Conservation (phyloP, 2,329 filamentous ascomycete species). For the Aspergillus tubingensis region DNA sequence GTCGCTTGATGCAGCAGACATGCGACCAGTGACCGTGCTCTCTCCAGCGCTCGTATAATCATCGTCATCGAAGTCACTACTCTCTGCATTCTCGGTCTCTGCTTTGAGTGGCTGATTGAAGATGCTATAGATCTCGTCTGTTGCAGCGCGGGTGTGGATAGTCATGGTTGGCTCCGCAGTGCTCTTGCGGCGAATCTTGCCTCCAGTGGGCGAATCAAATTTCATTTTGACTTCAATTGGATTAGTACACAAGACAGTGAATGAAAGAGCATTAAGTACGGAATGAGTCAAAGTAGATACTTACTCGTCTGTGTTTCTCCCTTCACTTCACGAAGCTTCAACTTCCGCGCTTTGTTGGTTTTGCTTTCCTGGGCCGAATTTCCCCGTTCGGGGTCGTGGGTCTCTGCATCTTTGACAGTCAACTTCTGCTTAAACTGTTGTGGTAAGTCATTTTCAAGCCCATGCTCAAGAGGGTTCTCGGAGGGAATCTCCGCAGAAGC, state of each 20-base stretch:
- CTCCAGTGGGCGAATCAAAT: conserved; percentile 82
- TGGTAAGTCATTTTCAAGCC: conserved; percentile 28
- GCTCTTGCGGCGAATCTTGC: conserved; percentile 78
- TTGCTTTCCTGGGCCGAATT: conserved; percentile 32
- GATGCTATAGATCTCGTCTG: conserved; percentile 95
- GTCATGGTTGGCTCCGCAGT: conserved; percentile 93
- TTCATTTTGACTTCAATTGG: conserved; percentile 80
- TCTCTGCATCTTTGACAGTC: conserved; percentile 26
- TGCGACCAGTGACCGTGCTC: conserved; percentile 75
- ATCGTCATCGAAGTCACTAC: conserved; percentile 66
- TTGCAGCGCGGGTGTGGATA: conserved; percentile 89
- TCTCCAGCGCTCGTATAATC: conserved; percentile 85
- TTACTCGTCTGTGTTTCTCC: conserved; percentile 86
- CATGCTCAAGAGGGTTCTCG: conserved; percentile 21
- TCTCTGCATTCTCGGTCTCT: conserved; percentile 56
- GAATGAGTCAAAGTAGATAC: conserved; percentile 29
- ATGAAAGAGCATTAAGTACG: neutral
- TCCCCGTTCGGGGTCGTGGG: conserved; percentile 17
- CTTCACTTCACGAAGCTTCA: conserved; percentile 82
- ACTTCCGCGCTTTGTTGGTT: conserved; percentile 60
- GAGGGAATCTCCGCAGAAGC: conserved; percentile 21
- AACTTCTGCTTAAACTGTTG: conserved; percentile 37
- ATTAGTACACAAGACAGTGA: neutral
- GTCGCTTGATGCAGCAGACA: conserved; percentile 65
- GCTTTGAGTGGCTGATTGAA: conserved; percentile 81